These are phyloP conservation scores for Carnegiea gigantea DNA, from an alignment of 179 eudicot genomes.

Conservation along the genomic window DNA sequence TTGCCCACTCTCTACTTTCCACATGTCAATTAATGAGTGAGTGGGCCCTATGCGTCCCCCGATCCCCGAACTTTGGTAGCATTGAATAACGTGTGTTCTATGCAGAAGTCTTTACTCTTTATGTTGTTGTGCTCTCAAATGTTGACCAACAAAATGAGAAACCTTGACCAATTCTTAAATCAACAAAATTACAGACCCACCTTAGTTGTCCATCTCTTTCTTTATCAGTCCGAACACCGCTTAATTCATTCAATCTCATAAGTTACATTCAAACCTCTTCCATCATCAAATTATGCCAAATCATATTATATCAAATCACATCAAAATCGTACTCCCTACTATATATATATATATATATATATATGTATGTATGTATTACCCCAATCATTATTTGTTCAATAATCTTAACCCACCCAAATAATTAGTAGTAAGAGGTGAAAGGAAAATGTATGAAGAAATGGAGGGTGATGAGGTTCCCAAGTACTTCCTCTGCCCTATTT, in stretches of 20 bases:
- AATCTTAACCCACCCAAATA: background rate
- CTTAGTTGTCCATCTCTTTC: too few species aligned
- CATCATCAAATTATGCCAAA: background rate
- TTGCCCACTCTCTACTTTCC: background rate
- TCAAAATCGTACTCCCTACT: too few species aligned
- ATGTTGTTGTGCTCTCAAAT: slow-evolving; percentile 11
- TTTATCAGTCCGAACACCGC: background rate
- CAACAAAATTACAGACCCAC: background rate
- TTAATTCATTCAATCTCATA: background rate
- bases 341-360: too few species aligned
- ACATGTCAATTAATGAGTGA: background rate
- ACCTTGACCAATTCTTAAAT: slow-evolving; percentile 17
- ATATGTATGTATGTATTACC: too few species aligned
- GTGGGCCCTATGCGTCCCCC: background rate
- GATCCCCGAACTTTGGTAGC: background rate
- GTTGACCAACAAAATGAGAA: slow-evolving; percentile 32
- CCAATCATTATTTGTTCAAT: too few species aligned
- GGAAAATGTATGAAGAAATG: background rate
- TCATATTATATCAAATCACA: too few species aligned
- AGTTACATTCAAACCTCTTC: too few species aligned
- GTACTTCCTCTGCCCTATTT: slow-evolving; percentile 50
- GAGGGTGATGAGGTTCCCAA: slow-evolving; percentile 39
- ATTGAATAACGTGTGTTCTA: slow-evolving; percentile 14
- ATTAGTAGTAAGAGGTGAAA: background rate
- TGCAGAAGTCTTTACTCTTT: background rate